phyloP scores from a whole-genome alignment of 768 basidiomycete species.

The Astraeus odoratus region DNA sequence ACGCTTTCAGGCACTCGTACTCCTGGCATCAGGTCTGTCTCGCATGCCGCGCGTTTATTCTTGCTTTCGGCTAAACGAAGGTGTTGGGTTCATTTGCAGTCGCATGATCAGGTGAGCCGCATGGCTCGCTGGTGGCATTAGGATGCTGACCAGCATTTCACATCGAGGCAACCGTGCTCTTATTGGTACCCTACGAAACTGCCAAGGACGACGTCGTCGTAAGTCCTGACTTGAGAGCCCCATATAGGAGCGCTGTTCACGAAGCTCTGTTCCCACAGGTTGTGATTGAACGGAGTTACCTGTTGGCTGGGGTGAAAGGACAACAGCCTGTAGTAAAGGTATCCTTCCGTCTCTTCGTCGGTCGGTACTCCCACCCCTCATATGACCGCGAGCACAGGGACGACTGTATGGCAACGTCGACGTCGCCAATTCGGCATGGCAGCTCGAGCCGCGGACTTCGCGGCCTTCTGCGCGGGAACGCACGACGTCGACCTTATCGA shows the following conservation, averaged over 20 bases:
- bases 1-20: slow-evolving; percentile 40
- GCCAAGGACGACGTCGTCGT: slow-evolving; percentile 68
- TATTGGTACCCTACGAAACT: slow-evolving; percentile 66
- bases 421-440: slow-evolving; percentile 64
- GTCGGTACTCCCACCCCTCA: background rate
- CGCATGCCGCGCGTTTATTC: slow-evolving; percentile 7
- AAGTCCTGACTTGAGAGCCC: slow-evolving; percentile 15
- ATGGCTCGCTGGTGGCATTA: slow-evolving; percentile 7
- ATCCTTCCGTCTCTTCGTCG: slow-evolving; percentile 13
- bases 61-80: slow-evolving; percentile 12
- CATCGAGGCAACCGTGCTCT: slow-evolving; percentile 63
- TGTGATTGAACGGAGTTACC: slow-evolving; percentile 60
- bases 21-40: slow-evolving; percentile 80
- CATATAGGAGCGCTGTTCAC: background rate
- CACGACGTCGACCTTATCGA: slow-evolving; percentile 69
- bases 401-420: slow-evolving; percentile 67
- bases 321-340: slow-evolving; percentile 72
- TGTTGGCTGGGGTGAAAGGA: slow-evolving; percentile 68
- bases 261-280: slow-evolving; percentile 38
- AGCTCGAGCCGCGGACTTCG: slow-evolving; percentile 62
- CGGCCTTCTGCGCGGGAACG: slow-evolving; percentile 54
- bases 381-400: slow-evolving; percentile 40
- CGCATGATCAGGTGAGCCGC: slow-evolving; percentile 70
- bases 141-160: slow-evolving; percentile 13
- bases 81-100: slow-evolving; percentile 41